These are phyloP conservation scores for Trametes gibbosa DNA, from an alignment of 768 basidiomycete species.

Conservation along the genomic window DNA sequence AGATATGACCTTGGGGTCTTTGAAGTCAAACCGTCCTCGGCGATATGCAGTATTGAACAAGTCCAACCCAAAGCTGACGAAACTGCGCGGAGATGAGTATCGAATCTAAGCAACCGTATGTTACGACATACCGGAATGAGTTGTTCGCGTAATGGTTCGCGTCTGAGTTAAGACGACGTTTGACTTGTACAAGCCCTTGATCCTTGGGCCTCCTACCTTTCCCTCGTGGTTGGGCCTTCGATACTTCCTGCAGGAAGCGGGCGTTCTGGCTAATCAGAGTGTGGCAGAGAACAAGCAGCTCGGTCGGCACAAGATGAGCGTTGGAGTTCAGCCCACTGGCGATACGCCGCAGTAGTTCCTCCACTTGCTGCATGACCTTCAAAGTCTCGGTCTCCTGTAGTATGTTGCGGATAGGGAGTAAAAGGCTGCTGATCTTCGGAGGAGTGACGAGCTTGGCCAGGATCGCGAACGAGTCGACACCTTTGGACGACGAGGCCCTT, in stretches of 20 bases:
- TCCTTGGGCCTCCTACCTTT: slow-evolving; percentile 39
- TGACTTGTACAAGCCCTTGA: slow-evolving; percentile 74
- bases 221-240: slow-evolving; percentile 29
- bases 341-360: slow-evolving; percentile 84
- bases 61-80: slow-evolving; percentile 89
- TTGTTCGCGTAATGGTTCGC: slow-evolving; percentile 79
- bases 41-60: slow-evolving; percentile 86
- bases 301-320: slow-evolving; percentile 59
- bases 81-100: slow-evolving; percentile 43
- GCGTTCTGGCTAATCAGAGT: slow-evolving; percentile 91
- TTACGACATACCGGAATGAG: slow-evolving; percentile 67
- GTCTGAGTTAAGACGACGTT: slow-evolving; percentile 55
- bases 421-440: slow-evolving; percentile 65
- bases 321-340: slow-evolving; percentile 86
- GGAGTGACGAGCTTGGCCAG: slow-evolving; percentile 80
- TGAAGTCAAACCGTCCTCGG: slow-evolving; percentile 83
- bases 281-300: slow-evolving; percentile 80
- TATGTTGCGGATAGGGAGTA: slow-evolving; percentile 77
- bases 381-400: slow-evolving; percentile 82
- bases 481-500: slow-evolving; percentile 74
- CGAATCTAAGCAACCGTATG: not conserved
- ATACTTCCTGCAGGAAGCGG: slow-evolving; percentile 69
- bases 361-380: slow-evolving; percentile 79
- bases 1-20: slow-evolving; percentile 67
- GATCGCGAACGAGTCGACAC: slow-evolving; percentile 82